Conservation (phyloP, 2,329 filamentous ascomycete species). For the Penicillium paneum region DNA sequence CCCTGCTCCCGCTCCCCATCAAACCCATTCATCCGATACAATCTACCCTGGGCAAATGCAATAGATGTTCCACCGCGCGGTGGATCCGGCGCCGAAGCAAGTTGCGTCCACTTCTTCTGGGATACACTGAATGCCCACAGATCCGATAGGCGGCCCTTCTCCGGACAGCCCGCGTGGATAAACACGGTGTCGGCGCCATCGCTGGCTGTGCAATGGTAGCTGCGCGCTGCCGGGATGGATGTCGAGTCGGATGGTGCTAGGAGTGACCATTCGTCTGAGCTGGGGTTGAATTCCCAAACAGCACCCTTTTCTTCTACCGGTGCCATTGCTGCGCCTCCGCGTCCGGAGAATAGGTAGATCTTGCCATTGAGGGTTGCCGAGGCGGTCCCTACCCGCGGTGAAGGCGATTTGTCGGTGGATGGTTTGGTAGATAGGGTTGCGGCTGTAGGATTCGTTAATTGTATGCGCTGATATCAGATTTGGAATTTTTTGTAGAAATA, state of each 20-base stretch:
- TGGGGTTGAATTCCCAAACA: conserved; percentile 73
- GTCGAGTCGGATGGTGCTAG: conserved; percentile 55
- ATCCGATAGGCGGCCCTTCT: conserved; percentile 62
- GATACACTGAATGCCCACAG: conserved; percentile 74
- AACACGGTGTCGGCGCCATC: conserved; percentile 67
- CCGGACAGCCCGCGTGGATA: conserved; percentile 72
- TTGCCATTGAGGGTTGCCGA: conserved; percentile 64
- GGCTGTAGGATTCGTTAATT: not conserved
- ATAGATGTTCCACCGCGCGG: conserved; percentile 66
- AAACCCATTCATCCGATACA: conserved; percentile 80
- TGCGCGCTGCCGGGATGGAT: conserved; percentile 61
- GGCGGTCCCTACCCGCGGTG: conserved; percentile 69
- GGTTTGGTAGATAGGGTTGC: not conserved
- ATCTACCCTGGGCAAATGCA: conserved; percentile 58
- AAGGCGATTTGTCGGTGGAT: conserved; percentile 48
- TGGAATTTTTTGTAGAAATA: not conserved
- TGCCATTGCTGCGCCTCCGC: conserved; percentile 65
- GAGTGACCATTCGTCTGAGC: conserved; percentile 61
- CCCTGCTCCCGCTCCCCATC: conserved; percentile 69
- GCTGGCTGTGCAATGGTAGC: conserved; percentile 64
- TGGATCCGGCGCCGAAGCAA: conserved; percentile 65
- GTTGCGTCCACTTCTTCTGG: conserved; percentile 63
- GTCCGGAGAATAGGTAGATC: conserved; percentile 79
- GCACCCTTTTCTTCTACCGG: conserved; percentile 71
- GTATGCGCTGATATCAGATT: not conserved